Base-by-base conservation (phyloP, 2,329 filamentous ascomycete species). In the Verticillium nonalfalfae region DNA sequence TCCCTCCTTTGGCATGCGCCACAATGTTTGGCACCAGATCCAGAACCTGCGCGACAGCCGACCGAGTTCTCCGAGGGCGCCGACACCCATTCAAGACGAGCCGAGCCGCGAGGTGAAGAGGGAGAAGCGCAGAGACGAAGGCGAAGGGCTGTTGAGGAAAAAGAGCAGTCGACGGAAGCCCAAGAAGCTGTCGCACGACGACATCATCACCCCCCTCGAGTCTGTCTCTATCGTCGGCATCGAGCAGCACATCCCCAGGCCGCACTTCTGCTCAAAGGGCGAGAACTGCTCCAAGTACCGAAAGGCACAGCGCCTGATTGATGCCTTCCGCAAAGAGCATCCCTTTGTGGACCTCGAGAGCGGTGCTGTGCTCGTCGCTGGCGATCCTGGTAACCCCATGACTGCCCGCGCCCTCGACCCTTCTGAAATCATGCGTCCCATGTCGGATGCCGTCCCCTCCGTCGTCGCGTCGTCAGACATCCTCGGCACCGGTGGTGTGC, bases 141-240 rank as follows among this genome's bases (percentile, higher is more conserved):
- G 73, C 39, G 68, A 65, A 33, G 73, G 69, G 9, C 63, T 73
- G 3, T 72, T 69, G 64, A 72, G 74, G 31, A 73, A 74, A 9
- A 79, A 75, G 68, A 77, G 75, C 71, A 77, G 71, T 65, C 71
- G 74, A 54, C 74, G 73, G 56, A 71, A 72, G 50, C 75, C 73
- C 62, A 75, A 74, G 65, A 76, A 74, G 61, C 68, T 72, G 7
- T 73, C 78, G 13, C 73, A 78, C 59, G 85, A 87, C 65, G 89
- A 93, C 68, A 76, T 85, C 56, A 89, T 95, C 71, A 88, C 88
- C 1, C 91, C 91, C 2, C 84, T 88, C 62, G 91, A 96, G 73
- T 94, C 91, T 1, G 88, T 95, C 4, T 96, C 92, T 0, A 96
- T 96, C 67, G 92, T 97, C 38, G 93, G 90, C 34, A 96, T 96